phyloP scores from a whole-genome alignment of 768 basidiomycete species.

The Pulveroboletus ravenelii region DNA sequence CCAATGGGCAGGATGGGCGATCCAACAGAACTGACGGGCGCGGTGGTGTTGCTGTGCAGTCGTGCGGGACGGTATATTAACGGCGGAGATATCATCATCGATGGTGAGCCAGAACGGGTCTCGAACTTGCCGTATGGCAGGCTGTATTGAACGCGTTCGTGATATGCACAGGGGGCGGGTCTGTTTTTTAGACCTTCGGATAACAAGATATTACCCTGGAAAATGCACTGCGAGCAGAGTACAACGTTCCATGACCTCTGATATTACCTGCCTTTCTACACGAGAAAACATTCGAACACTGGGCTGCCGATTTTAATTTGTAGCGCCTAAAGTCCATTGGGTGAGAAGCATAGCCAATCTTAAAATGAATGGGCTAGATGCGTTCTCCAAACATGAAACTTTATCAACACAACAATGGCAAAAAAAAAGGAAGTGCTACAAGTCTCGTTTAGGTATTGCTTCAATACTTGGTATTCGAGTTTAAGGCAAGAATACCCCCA shows the following conservation, averaged over 20 bases:
- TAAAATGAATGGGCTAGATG: neutral
- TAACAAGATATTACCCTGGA: neutral
- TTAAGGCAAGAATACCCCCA: neutral
- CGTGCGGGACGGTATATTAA: slow-evolving; percentile 41
- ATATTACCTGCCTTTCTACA: neutral
- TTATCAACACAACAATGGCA: neutral
- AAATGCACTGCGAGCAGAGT: neutral
- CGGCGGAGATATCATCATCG: slow-evolving; percentile 39
- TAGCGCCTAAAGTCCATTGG: neutral
- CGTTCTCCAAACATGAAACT: neutral
- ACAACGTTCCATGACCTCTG: neutral
- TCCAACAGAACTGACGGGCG: slow-evolving; percentile 37
- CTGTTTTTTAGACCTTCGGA: slow-evolving; percentile 14
- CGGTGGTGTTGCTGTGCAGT: slow-evolving; percentile 39
- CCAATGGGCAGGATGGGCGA: slow-evolving; percentile 43
- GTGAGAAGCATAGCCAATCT: neutral
- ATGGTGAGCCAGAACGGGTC: slow-evolving; percentile 31
- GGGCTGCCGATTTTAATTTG: neutral
- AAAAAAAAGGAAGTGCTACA: neutral
- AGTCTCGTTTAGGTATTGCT: neutral
- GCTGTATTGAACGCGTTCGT: neutral
- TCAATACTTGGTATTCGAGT: neutral
- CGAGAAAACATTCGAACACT: neutral
- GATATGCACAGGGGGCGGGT: slow-evolving; percentile 16
- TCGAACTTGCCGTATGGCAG: neutral